Evolutionary conservation across 306 rosid species (phyloP), one percentile per base, ranked within the genome.

Genomic region (Morella rubra): DNA sequence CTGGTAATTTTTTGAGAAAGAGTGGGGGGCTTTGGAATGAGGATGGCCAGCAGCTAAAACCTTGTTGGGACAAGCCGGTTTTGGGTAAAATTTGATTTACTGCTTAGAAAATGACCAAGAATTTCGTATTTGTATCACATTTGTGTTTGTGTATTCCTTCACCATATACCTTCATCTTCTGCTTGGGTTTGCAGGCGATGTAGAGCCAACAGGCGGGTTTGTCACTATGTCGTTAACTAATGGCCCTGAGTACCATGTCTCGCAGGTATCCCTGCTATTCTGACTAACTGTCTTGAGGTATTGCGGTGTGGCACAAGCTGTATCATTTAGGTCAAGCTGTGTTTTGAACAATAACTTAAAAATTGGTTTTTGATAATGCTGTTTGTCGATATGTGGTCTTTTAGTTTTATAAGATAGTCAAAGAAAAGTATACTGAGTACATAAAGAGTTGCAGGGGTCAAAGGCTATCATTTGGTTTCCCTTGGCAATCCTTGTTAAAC

Each of bases 171-270:
- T 61, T 49, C 52, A 44, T 65, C 53, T 81, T 44, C 77, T 58
- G 46, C 61, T 77, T 77, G 81, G 50, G 27, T 58, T 85, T n/a
- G 80, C 91, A 91, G 99, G 88, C 2, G 89, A 84, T 59, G 93
- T 80, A 16, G 92, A 86, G 80, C 87, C 83, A 85, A 89, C 95
- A 24, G 92, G 87, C 20, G 99, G 99, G 1, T 92, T 80, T 79
- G 92, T 95, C 85, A 87, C 85, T 69, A 90, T 95, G 84, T 92
- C 98, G 1, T 84, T 95, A 74, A 95, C 98, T 37, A 93, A 88
- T 74, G 98, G 98, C 49, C 97, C 98, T 0, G 98, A 92, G 84
- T 95, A 92, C 82, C 97, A 95, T 80, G 91, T 95, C 76, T 92
- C 97, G 15, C 99, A 95, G 99, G 99, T 95, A 92, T 73, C 51